These are phyloP conservation scores for Phaeophleospora eucalypticola DNA, from an alignment of 2,329 filamentous ascomycete species.

Conservation along the genomic window DNA sequence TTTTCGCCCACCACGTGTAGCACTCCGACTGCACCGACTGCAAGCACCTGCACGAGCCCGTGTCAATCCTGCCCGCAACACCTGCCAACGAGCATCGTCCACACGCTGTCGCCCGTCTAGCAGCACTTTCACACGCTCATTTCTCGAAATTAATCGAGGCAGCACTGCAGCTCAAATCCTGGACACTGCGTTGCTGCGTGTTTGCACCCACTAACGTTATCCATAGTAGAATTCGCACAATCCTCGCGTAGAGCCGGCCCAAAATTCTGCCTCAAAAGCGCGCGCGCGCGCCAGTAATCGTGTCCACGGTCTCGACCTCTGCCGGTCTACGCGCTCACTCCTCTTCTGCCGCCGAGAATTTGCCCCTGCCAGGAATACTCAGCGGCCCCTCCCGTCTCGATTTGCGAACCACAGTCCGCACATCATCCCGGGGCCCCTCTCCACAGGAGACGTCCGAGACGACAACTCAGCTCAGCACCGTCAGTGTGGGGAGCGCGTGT, in stretches of 20 bases:
- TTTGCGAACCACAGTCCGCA: slow-evolving; percentile 1
- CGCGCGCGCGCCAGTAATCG: not conserved
- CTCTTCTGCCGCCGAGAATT: no score
- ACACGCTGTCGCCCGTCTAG: not conserved
- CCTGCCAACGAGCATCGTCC: slow-evolving; percentile 7
- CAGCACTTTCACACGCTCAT: no score
- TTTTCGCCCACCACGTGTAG: slow-evolving; percentile 3
- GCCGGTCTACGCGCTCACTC: no score
- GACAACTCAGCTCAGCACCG: not conserved
- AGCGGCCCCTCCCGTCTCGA: slow-evolving; percentile 8
- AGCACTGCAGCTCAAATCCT: slow-evolving; percentile 5
- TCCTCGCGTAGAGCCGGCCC: slow-evolving; percentile 6
- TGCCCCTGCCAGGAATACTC: not conserved
- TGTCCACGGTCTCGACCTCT: no score
- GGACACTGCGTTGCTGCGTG: no score
- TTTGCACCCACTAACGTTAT: no score
- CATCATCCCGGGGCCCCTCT: not conserved
- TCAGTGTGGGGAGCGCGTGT: not conserved
- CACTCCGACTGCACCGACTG: slow-evolving; percentile 2
- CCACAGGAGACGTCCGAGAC: no score
- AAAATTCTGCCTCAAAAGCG: slow-evolving; percentile 1
- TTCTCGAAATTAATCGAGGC: slow-evolving; percentile 7
- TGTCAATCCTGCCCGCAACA: no score
- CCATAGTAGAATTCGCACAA: slow-evolving; percentile 1
- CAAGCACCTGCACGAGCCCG: slow-evolving; percentile 6